Evolutionary conservation across 306 rosid species (phyloP), one percentile per base, ranked within the genome.

Genomic region (Castanospermum australe): DNA sequence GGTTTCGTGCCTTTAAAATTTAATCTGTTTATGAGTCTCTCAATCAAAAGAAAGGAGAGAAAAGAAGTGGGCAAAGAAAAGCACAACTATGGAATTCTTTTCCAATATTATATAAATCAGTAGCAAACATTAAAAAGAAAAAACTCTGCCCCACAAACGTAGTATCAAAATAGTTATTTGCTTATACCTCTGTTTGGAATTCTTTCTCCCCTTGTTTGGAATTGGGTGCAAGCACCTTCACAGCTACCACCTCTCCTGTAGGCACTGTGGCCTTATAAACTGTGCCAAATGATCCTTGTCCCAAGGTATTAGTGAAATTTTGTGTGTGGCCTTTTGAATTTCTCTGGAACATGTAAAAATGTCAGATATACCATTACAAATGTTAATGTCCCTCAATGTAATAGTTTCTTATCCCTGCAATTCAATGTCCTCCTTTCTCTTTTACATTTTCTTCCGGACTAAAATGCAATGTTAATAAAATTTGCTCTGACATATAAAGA

Each of bases 191-290:
- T 24, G 95, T 90, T 80, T 88, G 93, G 78, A 92, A 92, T 81
- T 92, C 95, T 67, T 63, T 90, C 77, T 92, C 95, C 73, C 97
- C 97, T 73, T 92, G 97, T 82, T 90, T 90, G 47, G 97, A 92
- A 74, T 90, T 73, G 21, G 80, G 47, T 2, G 75, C 76, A 66
- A 81, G 84, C 80, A 81, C 71, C 80, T 81, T 81, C 38, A 74
- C 84, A 56, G 84, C 84, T 21, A 81, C 80, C 75, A 74, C 80
- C 47, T 67, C 84, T 66, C 80, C 84, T 22, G 84, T 44, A 42
- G 80, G 76, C 56, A 81, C 74, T 18, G 59, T 74, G 38, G 84
- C 84, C 66, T 81, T 74, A 67, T 74, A 66, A 55, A 81, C 84
- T 22, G 71, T 44, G 54, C 84, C 84, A 81, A 81, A 81, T 45